Percentiles rank a stretch among this genome's conserved stretches.
These are phyloP conservation scores for Plasmodium cynomolgi DNA, from an alignment of 169 alveolate genomes.

Conservation along the genomic window DNA sequence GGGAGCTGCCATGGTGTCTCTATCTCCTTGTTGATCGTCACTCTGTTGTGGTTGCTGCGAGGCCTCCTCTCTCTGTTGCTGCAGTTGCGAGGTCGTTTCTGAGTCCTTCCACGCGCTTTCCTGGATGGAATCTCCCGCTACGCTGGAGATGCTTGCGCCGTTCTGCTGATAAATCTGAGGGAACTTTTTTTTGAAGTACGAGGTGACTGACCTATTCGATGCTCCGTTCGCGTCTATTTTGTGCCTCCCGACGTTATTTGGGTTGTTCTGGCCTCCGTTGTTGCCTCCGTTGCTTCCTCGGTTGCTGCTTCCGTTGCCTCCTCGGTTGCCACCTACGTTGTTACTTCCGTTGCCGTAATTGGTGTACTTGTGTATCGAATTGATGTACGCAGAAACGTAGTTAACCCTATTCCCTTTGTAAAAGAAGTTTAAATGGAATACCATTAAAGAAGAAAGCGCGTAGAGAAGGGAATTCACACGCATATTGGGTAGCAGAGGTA, in stretches of 20 bases:
- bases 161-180: neutral
- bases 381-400: conserved; percentile 35
- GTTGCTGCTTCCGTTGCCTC: neutral
- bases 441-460: conserved; percentile 26
- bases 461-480: conserved; percentile 34
- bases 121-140: neutral
- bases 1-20: neutral
- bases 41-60: neutral
- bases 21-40: neutral
- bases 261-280: neutral
- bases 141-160: neutral
- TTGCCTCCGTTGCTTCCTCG: neutral
- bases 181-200: conserved; percentile 6
- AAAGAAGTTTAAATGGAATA: conserved; percentile 43
- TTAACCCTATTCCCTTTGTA: conserved; percentile 18
- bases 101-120: neutral
- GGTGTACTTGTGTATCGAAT: neutral
- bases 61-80: neutral
- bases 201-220: neutral
- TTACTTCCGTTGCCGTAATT: neutral
- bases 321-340: neutral
- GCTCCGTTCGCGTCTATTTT: neutral
- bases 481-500: conserved; percentile 14
- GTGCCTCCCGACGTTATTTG: neutral
- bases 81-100: neutral